phyloP scores from a whole-genome alignment of 2,329 filamentous ascomycete genomes.

The Thielaviopsis populi region DNA sequence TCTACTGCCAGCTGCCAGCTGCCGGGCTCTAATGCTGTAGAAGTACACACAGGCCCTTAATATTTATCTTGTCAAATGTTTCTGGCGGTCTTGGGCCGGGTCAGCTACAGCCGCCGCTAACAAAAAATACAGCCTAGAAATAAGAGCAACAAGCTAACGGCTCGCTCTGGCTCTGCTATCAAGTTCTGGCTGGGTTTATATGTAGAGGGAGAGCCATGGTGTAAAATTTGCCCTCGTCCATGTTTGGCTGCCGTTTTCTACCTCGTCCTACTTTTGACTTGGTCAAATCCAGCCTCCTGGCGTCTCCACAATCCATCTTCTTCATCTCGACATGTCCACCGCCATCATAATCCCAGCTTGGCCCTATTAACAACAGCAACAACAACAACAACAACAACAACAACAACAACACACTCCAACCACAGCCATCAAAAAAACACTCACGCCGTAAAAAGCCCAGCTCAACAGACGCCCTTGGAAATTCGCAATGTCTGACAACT shows the following conservation, averaged over 20 bases:
- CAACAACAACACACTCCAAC: background rate
- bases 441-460: background rate
- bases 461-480: background rate
- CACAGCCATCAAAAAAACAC: background rate
- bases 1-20: background rate
- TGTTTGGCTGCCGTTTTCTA: constrained; percentile 12
- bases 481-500: constrained; percentile 33
- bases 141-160: background rate
- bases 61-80: background rate
- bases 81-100: background rate
- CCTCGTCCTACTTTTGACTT: constrained; percentile 14
- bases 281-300: constrained; percentile 11
- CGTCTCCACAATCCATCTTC: constrained; percentile 15
- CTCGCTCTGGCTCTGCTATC: background rate
- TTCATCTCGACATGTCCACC: background rate
- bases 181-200: background rate
- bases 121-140: background rate
- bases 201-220: constrained; percentile 13
- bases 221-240: constrained; percentile 11
- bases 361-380: background rate
- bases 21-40: background rate
- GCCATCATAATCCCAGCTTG: background rate
- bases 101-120: background rate
- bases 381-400: background rate
- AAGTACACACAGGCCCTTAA: background rate